Evolutionary conservation across 495 filamentous ascomycete species (phyloP).

Genomic region (Massariosphaeria phaeospora): DNA sequence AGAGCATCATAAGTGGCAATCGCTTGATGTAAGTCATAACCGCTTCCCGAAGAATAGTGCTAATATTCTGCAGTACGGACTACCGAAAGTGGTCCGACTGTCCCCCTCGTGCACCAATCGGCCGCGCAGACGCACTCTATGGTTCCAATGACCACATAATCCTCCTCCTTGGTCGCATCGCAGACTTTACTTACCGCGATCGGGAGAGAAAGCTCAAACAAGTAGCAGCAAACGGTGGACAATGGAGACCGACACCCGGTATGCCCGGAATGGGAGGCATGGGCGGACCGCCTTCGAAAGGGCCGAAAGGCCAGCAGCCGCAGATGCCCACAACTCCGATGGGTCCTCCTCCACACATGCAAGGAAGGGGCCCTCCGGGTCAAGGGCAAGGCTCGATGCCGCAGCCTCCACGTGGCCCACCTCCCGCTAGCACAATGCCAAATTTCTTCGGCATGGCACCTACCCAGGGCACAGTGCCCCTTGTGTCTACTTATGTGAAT

Average conservation of each 20-base stretch:
- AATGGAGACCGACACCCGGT: constrained; percentile 55
- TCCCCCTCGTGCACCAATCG: constrained; percentile 74
- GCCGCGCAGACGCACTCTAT: constrained; percentile 73
- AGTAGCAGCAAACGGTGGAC: constrained; percentile 49
- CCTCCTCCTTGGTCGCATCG: constrained; percentile 75
- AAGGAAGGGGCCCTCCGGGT: constrained; percentile 13
- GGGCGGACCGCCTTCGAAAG: constrained; percentile 30
- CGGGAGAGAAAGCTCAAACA: constrained; percentile 67
- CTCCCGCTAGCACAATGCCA: constrained; percentile 31
- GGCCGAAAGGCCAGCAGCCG: constrained; percentile 30
- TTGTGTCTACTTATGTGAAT: constrained; percentile 55
- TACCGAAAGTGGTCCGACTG: constrained; percentile 77
- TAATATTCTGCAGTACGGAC: constrained; percentile 55
- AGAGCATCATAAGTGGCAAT: constrained; percentile 84
- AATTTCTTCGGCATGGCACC: constrained; percentile 63
- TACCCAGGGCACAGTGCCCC: constrained; percentile 43
- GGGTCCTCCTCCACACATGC: constrained; percentile 23
- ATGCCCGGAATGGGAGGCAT: constrained; percentile 35
- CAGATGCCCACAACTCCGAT: constrained; percentile 27
- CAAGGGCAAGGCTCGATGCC: constrained; percentile 10
- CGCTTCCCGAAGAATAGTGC: not conserved
- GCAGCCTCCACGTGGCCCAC: constrained; percentile 7
- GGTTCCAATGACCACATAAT: constrained; percentile 82
- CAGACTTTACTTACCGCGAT: constrained; percentile 75
- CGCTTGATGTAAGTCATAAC: constrained; percentile 66